Base-by-base conservation (phyloP, 306 rosid genomes). In the Pyrus bretschneideri region DNA sequence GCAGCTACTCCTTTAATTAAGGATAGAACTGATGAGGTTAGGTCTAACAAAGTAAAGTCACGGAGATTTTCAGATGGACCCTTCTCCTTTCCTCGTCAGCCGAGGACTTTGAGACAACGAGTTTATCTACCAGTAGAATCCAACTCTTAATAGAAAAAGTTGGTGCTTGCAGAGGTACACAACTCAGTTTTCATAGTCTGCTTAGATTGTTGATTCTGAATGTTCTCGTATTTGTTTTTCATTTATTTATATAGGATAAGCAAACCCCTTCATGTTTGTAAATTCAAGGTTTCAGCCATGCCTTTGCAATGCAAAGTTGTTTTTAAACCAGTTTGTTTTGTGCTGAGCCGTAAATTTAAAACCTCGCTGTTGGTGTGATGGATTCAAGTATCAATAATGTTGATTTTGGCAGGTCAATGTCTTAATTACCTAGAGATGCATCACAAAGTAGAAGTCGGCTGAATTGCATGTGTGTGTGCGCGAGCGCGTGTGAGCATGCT, bases 31-130 rank as follows among this genome's bases (percentile, higher is more conserved):
- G 57, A 54, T 57, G 80, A 22, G 29, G 21, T 54, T 38, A 52
- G 71, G 42, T 38, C 80, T 54, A 54, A 25, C 25, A 76, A 6
- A 57, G 67, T 13, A 67, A 49, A 67, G 42, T 9, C 54, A 23
- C 57, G 73, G 40, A 76, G 55, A 54, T 23, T 67, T 54, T 65
- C 73, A 3, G 80, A 54, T 23, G 80, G 80, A 14, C 80, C 80
- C 54, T 76, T 76, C 66, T 76, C 80, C 65, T 76, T 76, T 67
- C 80, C 80, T 58, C 80, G 80, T 35, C 72, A 68, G 57, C 80
- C 65, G 17, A 71, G 80, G 42, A 67, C 80, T 76, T 72, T 35
- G 29, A 52, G 80, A 55, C 80, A 33, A 42, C 65, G 80, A 27
- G 80, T 76, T 66, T 67, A 17, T 67, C 80, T 76, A 22, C 68